A percentile compares a stretch with the other conserved stretches of the same genome.
These are phyloP conservation scores for Plasmodium fragile DNA, from an alignment of 169 alveolate genomes.

Conservation along the genomic window DNA sequence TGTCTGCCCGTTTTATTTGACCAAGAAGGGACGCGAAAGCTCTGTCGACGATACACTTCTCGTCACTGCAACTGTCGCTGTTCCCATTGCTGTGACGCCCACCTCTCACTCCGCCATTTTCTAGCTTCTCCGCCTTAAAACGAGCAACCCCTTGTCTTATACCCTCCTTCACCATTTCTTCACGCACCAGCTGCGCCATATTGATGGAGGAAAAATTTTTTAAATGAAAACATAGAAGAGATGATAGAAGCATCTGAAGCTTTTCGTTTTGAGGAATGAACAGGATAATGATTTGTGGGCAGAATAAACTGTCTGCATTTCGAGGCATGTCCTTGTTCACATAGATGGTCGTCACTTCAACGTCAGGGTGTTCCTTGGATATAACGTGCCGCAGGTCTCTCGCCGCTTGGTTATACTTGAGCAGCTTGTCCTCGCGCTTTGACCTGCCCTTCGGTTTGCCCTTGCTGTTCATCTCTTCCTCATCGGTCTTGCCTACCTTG, in stretches of 20 bases:
- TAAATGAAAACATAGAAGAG: slow-evolving; percentile 34
- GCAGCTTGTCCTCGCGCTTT: background rate
- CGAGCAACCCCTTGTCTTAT: background rate
- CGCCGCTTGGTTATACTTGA: slow-evolving; percentile 4
- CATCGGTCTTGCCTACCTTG: background rate
- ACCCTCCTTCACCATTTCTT: slow-evolving; percentile 25
- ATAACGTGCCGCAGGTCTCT: background rate
- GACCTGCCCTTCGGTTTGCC: background rate
- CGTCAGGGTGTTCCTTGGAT: slow-evolving; percentile 13
- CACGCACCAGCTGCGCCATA: slow-evolving; percentile 17
- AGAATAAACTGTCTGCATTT: slow-evolving; percentile 11
- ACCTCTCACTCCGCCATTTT: background rate
- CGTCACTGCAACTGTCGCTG: background rate
- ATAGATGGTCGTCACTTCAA: slow-evolving; percentile 29
- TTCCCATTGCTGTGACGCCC: background rate
- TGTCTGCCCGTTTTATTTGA: slow-evolving; percentile 41
- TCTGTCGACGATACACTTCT: background rate
- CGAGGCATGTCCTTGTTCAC: slow-evolving; percentile 37
- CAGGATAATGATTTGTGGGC: slow-evolving; percentile 46
- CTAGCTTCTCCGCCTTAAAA: background rate
- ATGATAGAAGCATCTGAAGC: slow-evolving; percentile 49
- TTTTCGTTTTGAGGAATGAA: slow-evolving; percentile 56
- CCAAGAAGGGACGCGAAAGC: slow-evolving; percentile 2
- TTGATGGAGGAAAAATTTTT: slow-evolving; percentile 29
- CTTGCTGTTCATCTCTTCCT: background rate